A percentile compares a stretch with the other conserved stretches of the same genome.
phyloP scores from a whole-genome alignment of 1,284 basidiomycete genomes.

The Sporisorium graminicola region DNA sequence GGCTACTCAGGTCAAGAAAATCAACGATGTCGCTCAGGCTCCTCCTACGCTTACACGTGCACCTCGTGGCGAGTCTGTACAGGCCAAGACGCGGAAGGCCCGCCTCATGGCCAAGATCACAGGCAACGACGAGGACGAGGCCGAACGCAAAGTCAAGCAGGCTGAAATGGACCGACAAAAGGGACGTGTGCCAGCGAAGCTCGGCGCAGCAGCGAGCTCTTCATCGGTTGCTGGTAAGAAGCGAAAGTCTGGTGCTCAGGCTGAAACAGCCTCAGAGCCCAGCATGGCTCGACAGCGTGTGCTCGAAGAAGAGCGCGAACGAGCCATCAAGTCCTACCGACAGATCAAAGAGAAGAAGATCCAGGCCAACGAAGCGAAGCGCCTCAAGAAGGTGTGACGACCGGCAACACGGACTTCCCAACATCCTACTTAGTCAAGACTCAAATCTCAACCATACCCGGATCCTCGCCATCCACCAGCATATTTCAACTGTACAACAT shows the following conservation, averaged over 20 bases:
- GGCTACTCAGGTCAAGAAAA: conserved; percentile 48
- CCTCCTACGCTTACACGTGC: conserved; percentile 60
- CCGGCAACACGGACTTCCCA: not conserved
- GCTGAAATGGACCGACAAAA: conserved; percentile 43
- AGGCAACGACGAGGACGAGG: conserved; percentile 51
- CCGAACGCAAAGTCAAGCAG: conserved; percentile 42
- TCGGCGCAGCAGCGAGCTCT: conserved; percentile 5
- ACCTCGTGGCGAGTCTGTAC: conserved; percentile 52
- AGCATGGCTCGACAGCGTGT: conserved; percentile 61
- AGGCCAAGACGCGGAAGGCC: conserved; percentile 52
- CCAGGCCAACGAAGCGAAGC: conserved; percentile 31
- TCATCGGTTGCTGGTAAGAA: conserved; percentile 16
- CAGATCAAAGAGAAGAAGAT: conserved; percentile 57
- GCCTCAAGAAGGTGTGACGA: conserved; percentile 29
- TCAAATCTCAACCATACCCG: conserved; percentile 25
- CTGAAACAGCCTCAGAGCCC: conserved; percentile 23
- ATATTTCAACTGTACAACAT: conserved; percentile 31
- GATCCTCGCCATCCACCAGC: conserved; percentile 7
- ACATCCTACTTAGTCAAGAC: not conserved
- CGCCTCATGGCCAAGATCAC: conserved; percentile 51
- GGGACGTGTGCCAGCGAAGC: conserved; percentile 40
- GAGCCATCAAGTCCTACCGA: conserved; percentile 59
- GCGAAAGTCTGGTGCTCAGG: conserved; percentile 17
- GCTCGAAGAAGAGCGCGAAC: conserved; percentile 58
- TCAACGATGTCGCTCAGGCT: conserved; percentile 62